Conservation (phyloP, 2,329 filamentous ascomycete species). For the Pseudopyrenochaeta lycopersici region DNA sequence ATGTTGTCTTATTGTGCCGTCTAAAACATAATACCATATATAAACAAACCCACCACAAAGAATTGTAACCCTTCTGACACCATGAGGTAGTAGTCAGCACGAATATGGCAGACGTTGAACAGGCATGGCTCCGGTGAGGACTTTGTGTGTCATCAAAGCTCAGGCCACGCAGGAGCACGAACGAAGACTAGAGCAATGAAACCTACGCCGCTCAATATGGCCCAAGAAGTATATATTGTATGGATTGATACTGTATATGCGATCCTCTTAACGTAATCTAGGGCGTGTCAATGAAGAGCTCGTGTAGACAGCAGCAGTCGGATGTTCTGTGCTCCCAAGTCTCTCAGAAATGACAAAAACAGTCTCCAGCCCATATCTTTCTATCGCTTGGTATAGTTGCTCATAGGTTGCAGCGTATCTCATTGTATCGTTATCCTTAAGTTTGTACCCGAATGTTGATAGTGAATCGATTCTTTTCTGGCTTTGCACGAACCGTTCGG, state of each 20-base stretch:
- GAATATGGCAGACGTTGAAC: no score
- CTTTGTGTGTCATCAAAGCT: no score
- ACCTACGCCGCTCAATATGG: no score
- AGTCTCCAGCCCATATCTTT: not conserved
- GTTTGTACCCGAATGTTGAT: not conserved
- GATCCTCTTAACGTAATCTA: not conserved
- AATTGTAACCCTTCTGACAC: no score
- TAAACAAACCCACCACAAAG: no score
- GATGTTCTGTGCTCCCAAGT: not conserved
- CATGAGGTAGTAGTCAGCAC: no score
- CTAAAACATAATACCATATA: no score
- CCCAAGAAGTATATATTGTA: no score
- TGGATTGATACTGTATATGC: not conserved
- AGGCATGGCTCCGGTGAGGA: no score
- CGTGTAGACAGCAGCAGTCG: not conserved
- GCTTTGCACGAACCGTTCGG: not conserved
- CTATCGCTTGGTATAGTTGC: not conserved
- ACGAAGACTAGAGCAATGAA: no score
- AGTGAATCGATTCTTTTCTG: not conserved
- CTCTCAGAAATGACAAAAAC: not conserved
- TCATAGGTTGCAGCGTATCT: not conserved
- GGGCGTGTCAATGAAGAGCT: not conserved
- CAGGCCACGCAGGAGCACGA: no score
- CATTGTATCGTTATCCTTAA: not conserved
- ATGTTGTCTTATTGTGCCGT: no score